phyloP scores from a whole-genome alignment of 2,329 filamentous ascomycete genomes.

The Erysiphe pulchra region DNA sequence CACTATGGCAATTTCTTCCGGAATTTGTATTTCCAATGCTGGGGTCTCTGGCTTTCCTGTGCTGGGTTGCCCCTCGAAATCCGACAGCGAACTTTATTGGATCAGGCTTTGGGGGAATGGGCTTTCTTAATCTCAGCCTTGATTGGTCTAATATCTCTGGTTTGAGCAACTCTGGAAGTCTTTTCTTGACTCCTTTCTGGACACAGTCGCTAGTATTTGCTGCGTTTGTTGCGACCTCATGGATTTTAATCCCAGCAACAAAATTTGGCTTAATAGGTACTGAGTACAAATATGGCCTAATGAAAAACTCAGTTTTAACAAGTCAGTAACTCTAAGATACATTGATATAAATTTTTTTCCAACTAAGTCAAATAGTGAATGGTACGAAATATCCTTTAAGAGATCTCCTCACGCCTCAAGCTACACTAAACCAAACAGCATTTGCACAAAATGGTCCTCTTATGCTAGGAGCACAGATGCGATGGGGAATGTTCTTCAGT shows the following conservation, averaged over 20 bases:
- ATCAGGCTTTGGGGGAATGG: conserved; percentile 34
- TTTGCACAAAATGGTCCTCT: conserved; percentile 24
- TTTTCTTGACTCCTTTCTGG: conserved; percentile 31
- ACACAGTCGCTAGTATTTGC: conserved; percentile 29
- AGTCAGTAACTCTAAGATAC: conserved; percentile 13
- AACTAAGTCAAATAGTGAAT: conserved; percentile 4
- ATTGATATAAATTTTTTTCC: neutral
- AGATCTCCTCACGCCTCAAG: conserved; percentile 13
- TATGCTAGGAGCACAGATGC: conserved; percentile 29
- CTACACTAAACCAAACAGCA: conserved; percentile 15
- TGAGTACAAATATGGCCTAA: conserved; percentile 24
- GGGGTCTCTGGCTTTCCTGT: conserved; percentile 32
- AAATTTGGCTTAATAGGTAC: conserved; percentile 27
- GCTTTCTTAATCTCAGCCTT: conserved; percentile 30
- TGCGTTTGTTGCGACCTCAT: conserved; percentile 28
- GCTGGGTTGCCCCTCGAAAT: conserved; percentile 35
- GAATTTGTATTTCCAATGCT: conserved; percentile 34
- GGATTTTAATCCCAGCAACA: conserved; percentile 30
- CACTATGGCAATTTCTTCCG: conserved; percentile 34
- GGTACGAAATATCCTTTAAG: conserved; percentile 15
- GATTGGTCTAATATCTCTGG: conserved; percentile 36
- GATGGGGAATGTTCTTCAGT: conserved; percentile 34
- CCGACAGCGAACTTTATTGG: conserved; percentile 32
- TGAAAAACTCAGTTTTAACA: conserved; percentile 29
- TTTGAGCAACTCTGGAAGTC: conserved; percentile 16